Evolutionary conservation across 176 grass and related monocot species (phyloP).

Genomic region (Oryza coarctata): DNA sequence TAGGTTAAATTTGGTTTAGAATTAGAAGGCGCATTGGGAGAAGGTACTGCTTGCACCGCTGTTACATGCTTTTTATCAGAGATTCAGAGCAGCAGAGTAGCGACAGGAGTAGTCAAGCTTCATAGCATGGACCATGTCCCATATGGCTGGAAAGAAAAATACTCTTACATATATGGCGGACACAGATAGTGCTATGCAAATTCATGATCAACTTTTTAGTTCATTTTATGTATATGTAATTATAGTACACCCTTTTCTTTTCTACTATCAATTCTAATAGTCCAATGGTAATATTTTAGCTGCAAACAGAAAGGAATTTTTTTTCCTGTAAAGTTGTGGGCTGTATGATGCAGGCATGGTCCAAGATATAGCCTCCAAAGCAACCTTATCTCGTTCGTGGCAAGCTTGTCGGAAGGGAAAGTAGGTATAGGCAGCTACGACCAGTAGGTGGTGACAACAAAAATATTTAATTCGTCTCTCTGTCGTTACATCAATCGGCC

Average conservation of each 20-base stretch:
- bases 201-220: slow-evolving; percentile 1
- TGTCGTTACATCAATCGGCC: slow-evolving; percentile 40
- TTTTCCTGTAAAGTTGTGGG: not conserved
- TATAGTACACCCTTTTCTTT: not conserved
- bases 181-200: not conserved
- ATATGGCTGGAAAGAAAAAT: slow-evolving; percentile 11
- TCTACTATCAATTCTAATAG: not conserved
- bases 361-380: slow-evolving; percentile 8
- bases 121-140: slow-evolving; percentile 13
- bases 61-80: slow-evolving; percentile 22
- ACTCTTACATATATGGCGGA: slow-evolving; percentile 14
- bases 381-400: slow-evolving; percentile 38
- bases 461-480: slow-evolving; percentile 14
- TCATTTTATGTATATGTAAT: not conserved
- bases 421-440: slow-evolving; percentile 42
- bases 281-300: not conserved
- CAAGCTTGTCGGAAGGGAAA: slow-evolving; percentile 48
- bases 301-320: not conserved
- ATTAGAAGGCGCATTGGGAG: slow-evolving; percentile 57
- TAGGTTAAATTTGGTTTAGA: slow-evolving; percentile 47
- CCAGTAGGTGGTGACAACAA: slow-evolving; percentile 38
- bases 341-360: not conserved
- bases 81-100: slow-evolving; percentile 9
- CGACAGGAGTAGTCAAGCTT: not conserved
- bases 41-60: slow-evolving; percentile 22